Conservation (phyloP, 768 basidiomycete genomes). For the Tricholoma matsutake region DNA sequence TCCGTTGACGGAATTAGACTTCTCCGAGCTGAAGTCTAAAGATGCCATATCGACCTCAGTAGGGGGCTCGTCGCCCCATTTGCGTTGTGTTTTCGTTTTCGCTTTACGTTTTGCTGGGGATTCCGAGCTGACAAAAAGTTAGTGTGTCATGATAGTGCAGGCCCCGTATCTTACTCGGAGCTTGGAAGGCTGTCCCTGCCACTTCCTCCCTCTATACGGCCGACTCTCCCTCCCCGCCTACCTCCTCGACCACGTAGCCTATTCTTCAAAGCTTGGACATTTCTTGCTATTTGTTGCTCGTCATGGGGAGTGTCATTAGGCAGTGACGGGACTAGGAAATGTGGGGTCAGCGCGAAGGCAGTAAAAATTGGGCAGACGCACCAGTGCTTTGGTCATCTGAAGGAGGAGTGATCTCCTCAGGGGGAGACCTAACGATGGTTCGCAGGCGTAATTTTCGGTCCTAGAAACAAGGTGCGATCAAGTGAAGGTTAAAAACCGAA, state of each 20-base stretch:
- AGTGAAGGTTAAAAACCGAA: slow-evolving; percentile 2
- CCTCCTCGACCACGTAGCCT: slow-evolving; percentile 76
- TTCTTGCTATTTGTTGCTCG: slow-evolving; percentile 89
- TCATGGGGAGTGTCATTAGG: slow-evolving; percentile 56
- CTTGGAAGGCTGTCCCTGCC: slow-evolving; percentile 59
- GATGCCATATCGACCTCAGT: slow-evolving; percentile 90
- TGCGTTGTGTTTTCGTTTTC: slow-evolving; percentile 69
- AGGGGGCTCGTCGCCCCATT: slow-evolving; percentile 85
- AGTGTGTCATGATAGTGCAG: neutral
- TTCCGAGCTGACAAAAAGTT: slow-evolving; percentile 48
- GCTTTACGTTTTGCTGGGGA: slow-evolving; percentile 57
- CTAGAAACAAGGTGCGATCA: slow-evolving; percentile 31
- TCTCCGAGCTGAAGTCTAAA: slow-evolving; percentile 80
- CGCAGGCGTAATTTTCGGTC: slow-evolving; percentile 70
- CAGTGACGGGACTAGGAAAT: slow-evolving; percentile 41
- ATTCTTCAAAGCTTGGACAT: slow-evolving; percentile 86
- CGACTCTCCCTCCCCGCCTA: slow-evolving; percentile 51
- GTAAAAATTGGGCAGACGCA: slow-evolving; percentile 24
- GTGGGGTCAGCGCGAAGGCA: neutral
- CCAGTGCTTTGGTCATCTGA: slow-evolving; percentile 63
- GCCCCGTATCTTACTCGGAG: slow-evolving; percentile 61
- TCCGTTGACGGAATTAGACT: slow-evolving; percentile 34
- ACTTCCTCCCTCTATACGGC: slow-evolving; percentile 45
- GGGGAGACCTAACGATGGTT: slow-evolving; percentile 32
- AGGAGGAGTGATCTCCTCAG: slow-evolving; percentile 44